Percentiles rank a stretch among this genome's conserved stretches.
phyloP scores from a whole-genome alignment of 2,329 filamentous ascomycete species.

The Corniculantispora saksenae region DNA sequence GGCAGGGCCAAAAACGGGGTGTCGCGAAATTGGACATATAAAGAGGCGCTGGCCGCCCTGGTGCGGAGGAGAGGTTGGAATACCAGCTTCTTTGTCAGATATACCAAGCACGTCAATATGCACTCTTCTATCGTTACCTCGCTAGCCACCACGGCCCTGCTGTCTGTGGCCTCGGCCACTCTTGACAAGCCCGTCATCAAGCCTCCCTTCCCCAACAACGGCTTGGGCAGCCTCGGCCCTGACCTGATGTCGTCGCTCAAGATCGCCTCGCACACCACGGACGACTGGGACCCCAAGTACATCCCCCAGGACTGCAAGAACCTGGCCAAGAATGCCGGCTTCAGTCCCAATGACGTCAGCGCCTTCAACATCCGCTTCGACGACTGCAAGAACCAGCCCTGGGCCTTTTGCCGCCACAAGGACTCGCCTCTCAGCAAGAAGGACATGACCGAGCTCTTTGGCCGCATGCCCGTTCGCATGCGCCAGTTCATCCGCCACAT shows the following conservation, averaged over 20 bases:
- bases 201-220: constrained; percentile 14
- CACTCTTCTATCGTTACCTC: neutral
- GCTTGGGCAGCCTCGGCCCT: constrained; percentile 14
- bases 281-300: constrained; percentile 27
- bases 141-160: constrained; percentile 4
- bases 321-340: constrained; percentile 18
- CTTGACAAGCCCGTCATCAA: constrained; percentile 20
- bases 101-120: neutral
- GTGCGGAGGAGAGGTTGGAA: neutral
- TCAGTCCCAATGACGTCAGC: constrained; percentile 26
- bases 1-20: neutral
- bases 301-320: constrained; percentile 27
- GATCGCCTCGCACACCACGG: constrained; percentile 19
- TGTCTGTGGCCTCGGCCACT: neutral
- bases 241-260: constrained; percentile 20
- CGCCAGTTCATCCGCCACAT: constrained; percentile 29
- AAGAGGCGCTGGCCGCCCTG: neutral
- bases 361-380: constrained; percentile 30
- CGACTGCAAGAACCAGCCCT: constrained; percentile 30
- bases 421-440: constrained; percentile 25
- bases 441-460: constrained; percentile 31
- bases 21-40: neutral
- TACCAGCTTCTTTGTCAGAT: neutral
- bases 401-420: constrained; percentile 35
- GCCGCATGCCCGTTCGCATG: constrained; percentile 32